phyloP scores from a whole-genome alignment of 2,329 filamentous ascomycete species.

The Aspergillus tamarii region DNA sequence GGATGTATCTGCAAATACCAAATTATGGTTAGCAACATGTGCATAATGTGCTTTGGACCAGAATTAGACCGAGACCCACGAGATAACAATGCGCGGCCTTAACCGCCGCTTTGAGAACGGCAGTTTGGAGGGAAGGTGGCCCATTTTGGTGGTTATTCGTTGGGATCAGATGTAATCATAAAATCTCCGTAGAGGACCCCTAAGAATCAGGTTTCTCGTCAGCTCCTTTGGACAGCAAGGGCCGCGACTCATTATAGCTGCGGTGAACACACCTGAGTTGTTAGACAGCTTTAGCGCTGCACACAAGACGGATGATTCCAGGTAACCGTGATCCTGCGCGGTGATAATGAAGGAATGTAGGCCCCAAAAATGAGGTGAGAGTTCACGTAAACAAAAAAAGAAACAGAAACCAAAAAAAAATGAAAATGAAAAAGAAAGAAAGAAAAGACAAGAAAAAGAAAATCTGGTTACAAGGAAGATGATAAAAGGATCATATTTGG shows the following conservation, averaged over 20 bases:
- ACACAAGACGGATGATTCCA: background rate
- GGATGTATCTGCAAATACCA: slow-evolving; percentile 51
- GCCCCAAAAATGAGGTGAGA: background rate
- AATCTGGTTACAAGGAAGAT: background rate
- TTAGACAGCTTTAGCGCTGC: background rate
- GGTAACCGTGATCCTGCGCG: slow-evolving; percentile 15
- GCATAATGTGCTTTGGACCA: slow-evolving; percentile 1
- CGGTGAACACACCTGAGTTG: background rate
- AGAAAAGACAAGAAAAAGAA: background rate
- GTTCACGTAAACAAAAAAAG: background rate
- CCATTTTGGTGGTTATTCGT: slow-evolving; percentile 22
- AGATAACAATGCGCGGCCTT: slow-evolving; percentile 55
- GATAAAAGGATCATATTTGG: background rate
- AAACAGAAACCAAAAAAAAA: background rate
- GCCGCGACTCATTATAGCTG: background rate
- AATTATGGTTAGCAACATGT: slow-evolving; percentile 4
- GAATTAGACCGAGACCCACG: slow-evolving; percentile 43
- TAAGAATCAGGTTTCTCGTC: background rate
- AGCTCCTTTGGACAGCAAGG: background rate
- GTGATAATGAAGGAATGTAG: background rate
- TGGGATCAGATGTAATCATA: background rate
- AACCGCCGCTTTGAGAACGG: slow-evolving; percentile 59
- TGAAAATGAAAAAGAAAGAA: background rate
- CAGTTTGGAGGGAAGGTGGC: slow-evolving; percentile 45
- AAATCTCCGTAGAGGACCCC: background rate